Evolutionary conservation across 495 filamentous ascomycete genomes (phyloP).

Genomic region (Penicillium desertorum): DNA sequence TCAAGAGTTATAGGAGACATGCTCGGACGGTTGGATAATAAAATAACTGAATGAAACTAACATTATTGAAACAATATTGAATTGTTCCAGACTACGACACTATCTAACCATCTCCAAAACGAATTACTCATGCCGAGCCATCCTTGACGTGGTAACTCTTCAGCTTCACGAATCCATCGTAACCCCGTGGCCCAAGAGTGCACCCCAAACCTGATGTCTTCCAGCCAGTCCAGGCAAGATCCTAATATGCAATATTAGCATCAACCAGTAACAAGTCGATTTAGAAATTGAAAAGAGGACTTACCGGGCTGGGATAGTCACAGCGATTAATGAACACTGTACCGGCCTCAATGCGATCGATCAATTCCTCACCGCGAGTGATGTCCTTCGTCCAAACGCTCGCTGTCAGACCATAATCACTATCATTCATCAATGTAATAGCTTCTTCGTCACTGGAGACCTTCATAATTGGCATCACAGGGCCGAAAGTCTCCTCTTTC

Average conservation of each 20-base stretch:
- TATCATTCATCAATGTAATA: constrained; percentile 87
- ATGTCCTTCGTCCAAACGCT: constrained; percentile 97
- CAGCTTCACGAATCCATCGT: constrained; percentile 91
- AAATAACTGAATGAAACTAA: neutral
- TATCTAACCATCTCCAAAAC: neutral
- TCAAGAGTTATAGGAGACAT: neutral
- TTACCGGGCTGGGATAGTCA: constrained; percentile 89
- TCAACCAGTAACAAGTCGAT: neutral
- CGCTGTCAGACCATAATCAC: constrained; percentile 91
- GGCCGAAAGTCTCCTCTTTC: constrained; percentile 96
- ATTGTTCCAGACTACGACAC: neutral
- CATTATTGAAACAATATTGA: neutral
- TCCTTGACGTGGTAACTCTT: constrained; percentile 96
- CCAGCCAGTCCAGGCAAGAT: constrained; percentile 98
- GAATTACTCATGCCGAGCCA: constrained; percentile 12
- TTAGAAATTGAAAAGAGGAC: constrained; percentile 32
- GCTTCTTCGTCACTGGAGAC: constrained; percentile 83
- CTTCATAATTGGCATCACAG: constrained; percentile 91
- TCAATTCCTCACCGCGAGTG: constrained; percentile 69
- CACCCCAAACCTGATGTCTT: constrained; percentile 92
- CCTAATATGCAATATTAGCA: constrained; percentile 50
- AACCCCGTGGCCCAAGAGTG: constrained; percentile 85
- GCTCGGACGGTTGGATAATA: neutral
- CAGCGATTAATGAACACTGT: constrained; percentile 96
- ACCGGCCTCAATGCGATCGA: constrained; percentile 83